Evolutionary conservation across 192 early-diverging fungal genomes (phyloP).

Genomic region (Radiomyces spectabilis): DNA sequence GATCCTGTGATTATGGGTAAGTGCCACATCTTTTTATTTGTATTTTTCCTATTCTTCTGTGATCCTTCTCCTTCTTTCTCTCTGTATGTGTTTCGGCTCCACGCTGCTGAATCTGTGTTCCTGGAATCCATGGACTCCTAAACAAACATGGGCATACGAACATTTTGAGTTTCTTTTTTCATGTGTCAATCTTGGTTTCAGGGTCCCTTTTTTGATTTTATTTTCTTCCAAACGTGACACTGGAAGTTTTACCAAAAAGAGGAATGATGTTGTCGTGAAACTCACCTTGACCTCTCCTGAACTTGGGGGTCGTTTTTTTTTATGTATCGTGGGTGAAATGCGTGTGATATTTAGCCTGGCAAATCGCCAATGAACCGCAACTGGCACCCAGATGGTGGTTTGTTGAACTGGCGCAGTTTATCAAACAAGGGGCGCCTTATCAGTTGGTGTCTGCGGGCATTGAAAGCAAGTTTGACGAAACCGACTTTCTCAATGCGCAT

Average conservation of each 20-base stretch:
- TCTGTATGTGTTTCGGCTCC: too few species aligned
- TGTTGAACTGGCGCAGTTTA: conserved; percentile 34
- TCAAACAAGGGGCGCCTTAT: conserved; percentile 38
- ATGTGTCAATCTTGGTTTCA: too few species aligned
- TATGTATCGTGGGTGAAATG: neutral
- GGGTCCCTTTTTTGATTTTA: too few species aligned
- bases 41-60: neutral
- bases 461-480: conserved; percentile 50
- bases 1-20: conserved; percentile 45
- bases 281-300: too few species aligned
- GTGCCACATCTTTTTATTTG: neutral
- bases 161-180: too few species aligned
- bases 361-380: conserved; percentile 69
- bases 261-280: too few species aligned
- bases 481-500: conserved; percentile 48
- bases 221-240: too few species aligned
- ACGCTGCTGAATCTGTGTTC: too few species aligned
- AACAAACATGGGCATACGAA: too few species aligned
- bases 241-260: too few species aligned
- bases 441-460: conserved; percentile 58
- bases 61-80: neutral
- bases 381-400: conserved; percentile 40
- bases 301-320: neutral
- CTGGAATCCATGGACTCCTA: too few species aligned
- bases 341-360: conserved; percentile 51